Evolutionary conservation across 2,329 filamentous ascomycete genomes (phyloP).

Genomic region (Ceratocystis colombiana): DNA sequence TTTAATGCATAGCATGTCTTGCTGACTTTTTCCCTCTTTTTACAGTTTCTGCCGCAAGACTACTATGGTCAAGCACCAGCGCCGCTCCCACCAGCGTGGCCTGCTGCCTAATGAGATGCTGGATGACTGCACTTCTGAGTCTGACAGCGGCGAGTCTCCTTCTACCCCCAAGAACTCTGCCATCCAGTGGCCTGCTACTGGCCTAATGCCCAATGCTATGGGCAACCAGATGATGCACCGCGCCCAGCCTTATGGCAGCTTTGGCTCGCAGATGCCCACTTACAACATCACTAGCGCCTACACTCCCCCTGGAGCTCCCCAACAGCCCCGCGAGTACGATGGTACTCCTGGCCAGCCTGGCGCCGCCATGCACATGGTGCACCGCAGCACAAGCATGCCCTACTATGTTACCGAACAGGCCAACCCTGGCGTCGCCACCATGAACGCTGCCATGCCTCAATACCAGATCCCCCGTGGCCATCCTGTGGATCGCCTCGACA

Average conservation of each 20-base stretch:
- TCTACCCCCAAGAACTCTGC: slow-evolving; percentile 46
- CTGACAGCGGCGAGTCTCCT: slow-evolving; percentile 49
- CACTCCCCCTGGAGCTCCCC: slow-evolving; percentile 24
- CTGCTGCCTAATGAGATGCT: slow-evolving; percentile 45
- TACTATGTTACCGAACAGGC: slow-evolving; percentile 53
- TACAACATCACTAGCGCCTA: slow-evolving; percentile 33
- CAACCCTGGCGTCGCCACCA: slow-evolving; percentile 52
- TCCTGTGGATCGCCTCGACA: slow-evolving; percentile 39
- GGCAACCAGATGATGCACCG: slow-evolving; percentile 40
- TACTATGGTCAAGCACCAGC: slow-evolving; percentile 59
- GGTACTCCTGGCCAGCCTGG: slow-evolving; percentile 34
- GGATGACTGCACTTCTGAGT: slow-evolving; percentile 47
- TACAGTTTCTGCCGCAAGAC: slow-evolving; percentile 60
- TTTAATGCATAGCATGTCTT: slow-evolving; percentile 16
- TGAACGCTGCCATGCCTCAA: slow-evolving; percentile 43
- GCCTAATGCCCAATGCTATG: slow-evolving; percentile 34
- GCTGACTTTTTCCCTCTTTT: slow-evolving; percentile 22
- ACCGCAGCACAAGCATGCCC: slow-evolving; percentile 41
- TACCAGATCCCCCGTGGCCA: slow-evolving; percentile 46
- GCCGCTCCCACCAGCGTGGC: slow-evolving; percentile 50
- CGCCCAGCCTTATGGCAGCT: slow-evolving; percentile 46
- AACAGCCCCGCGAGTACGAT: slow-evolving; percentile 35
- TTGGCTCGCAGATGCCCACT: slow-evolving; percentile 40
- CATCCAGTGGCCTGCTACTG: slow-evolving; percentile 43
- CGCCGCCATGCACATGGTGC: slow-evolving; percentile 38